These are phyloP conservation scores for Salisapilia sapeloensis DNA, from an alignment of 352 stramenopile species.

Conservation along the genomic window DNA sequence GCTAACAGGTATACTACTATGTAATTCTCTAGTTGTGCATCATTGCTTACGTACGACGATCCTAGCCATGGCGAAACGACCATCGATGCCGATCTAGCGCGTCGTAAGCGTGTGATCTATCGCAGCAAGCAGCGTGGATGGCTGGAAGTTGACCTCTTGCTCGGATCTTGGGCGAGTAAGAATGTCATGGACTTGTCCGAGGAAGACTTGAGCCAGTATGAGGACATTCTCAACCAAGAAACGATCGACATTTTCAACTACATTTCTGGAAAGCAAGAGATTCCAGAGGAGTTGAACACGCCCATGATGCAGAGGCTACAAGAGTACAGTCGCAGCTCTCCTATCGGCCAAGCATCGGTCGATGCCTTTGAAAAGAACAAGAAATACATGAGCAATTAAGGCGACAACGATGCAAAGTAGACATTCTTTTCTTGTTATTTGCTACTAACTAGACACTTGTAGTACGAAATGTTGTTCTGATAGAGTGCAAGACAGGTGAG, in stretches of 20 bases:
- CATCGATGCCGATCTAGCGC: slow-evolving; percentile 39
- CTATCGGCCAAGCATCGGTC: slow-evolving; percentile 79
- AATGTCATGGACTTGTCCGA: slow-evolving; percentile 73
- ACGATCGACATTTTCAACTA: slow-evolving; percentile 98
- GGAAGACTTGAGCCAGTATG: slow-evolving; percentile 86
- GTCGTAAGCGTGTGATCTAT: slow-evolving; percentile 89
- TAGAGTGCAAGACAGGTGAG: slow-evolving; percentile 30
- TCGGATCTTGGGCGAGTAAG: slow-evolving; percentile 87
- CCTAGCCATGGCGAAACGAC: slow-evolving; percentile 29
- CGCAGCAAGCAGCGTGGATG: slow-evolving; percentile 91
- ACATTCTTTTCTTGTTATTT: not conserved
- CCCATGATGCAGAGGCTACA: slow-evolving; percentile 86
- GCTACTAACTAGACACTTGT: slow-evolving; percentile 19
- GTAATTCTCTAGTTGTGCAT: not conserved
- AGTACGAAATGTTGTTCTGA: slow-evolving; percentile 23
- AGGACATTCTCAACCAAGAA: slow-evolving; percentile 93
- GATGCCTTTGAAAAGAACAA: slow-evolving; percentile 63
- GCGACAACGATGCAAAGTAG: not conserved
- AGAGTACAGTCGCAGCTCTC: slow-evolving; percentile 77
- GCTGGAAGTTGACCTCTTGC: slow-evolving; percentile 91
- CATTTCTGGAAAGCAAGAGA: slow-evolving; percentile 77
- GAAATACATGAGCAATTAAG: slow-evolving; percentile 75
- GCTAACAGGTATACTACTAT: slow-evolving; percentile 7
- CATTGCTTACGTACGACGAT: not conserved
- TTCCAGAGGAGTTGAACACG: slow-evolving; percentile 70